Evolutionary conservation across 352 stramenopile genomes (phyloP), one percentile per base, ranked within the genome.

Genomic region (Pythium angustatum): DNA sequence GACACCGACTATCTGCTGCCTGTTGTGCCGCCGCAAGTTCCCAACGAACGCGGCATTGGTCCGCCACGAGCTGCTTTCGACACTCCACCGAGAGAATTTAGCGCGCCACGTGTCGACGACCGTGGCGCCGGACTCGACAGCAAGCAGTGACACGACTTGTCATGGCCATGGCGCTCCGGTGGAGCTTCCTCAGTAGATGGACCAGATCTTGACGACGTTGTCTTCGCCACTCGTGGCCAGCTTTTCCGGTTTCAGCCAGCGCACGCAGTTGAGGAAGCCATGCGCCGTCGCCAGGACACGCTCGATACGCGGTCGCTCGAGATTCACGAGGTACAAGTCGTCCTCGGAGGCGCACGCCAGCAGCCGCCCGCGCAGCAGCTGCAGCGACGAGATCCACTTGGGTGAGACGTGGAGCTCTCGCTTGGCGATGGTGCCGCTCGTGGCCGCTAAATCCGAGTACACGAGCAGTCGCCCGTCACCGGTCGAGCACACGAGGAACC

Each of bases 21-120:
- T 87, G 51, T 44, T 93, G 11, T 94, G 85, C 45, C 75, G 82
- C 0, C 82, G 85, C 24, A 90, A 90, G 50, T 94, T 94, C 41
- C 62, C 68, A n/a, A 76, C 51, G 19, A 12, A 38, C 3, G 71
- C 66, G 15, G 77, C 76, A 5, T 72, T 91, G 9, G 14, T 30
- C 17, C 82, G 80, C 1, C 85, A 94, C 62, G 66, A 91, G 60
- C 30, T 68, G 9, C 36, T 79, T 5, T 94, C 85, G 0, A 70
- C 68, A 22, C 71, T 94, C 44, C 62, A 69, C 28, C 59, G 64
- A 34, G 55, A 54, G 21, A 34, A 62, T 41, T 26, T 66, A 17
- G 21, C 31, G 4, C 41, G 27, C 14, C 40, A 44, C 31, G 19
- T 4, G 24, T 45, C 38, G 17, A 45, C 41, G n/a, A n/a, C n/a